Conservation (phyloP, 768 basidiomycete genomes). For the Mycena alexandri region DNA sequence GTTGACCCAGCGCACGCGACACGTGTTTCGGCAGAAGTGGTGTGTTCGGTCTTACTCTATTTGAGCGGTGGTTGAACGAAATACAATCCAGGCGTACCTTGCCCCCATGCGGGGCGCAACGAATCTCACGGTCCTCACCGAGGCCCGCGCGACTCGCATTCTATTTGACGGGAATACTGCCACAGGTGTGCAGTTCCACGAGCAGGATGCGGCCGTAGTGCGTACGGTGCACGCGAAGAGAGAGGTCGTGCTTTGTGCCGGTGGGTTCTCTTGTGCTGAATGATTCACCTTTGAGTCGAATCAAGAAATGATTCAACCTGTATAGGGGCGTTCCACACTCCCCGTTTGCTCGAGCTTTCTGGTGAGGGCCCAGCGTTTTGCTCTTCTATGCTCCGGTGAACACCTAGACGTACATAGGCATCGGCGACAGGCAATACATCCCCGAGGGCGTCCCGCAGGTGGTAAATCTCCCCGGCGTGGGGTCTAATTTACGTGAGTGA, state of each 20-base stretch:
- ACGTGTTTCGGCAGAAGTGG: conserved; percentile 3
- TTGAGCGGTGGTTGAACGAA: too few species aligned
- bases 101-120: background rate
- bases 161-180: background rate
- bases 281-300: too few species aligned
- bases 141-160: background rate
- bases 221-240: background rate
- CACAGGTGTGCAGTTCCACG: background rate
- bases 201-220: background rate
- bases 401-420: background rate
- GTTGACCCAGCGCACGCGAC: background rate
- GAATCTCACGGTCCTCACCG: conserved; percentile 5
- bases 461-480: conserved; percentile 14
- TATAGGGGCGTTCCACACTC: conserved; percentile 10
- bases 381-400: too few species aligned
- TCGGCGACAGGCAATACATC: conserved; percentile 1
- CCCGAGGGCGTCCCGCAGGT: background rate
- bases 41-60: background rate
- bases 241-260: conserved; percentile 17
- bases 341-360: conserved; percentile 11
- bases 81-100: background rate
- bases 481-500: conserved; percentile 15
- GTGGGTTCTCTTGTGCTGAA: background rate
- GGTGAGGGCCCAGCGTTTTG: background rate
- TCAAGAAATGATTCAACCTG: too few species aligned